Conservation (phyloP, 345 rosid genomes). For the Bruguiera gymnorhiza region DNA sequence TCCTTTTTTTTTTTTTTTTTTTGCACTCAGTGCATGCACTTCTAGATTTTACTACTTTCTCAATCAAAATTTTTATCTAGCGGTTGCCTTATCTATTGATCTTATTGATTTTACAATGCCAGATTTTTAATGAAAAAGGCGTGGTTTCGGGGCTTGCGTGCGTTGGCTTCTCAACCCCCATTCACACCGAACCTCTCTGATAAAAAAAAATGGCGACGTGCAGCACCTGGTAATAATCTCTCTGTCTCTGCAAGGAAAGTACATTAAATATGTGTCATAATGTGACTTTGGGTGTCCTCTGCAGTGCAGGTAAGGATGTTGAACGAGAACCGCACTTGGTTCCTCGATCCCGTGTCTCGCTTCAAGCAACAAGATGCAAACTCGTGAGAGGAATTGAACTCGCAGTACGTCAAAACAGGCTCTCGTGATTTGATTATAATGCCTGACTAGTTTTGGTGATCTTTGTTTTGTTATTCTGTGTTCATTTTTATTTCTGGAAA, state of each 20-base stretch:
- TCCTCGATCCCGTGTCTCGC: conserved; percentile 49
- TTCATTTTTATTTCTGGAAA: not conserved
- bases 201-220: conserved; percentile 3
- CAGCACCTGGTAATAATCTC: conserved; percentile 42
- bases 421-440: conserved; percentile 47
- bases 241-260: not conserved
- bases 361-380: conserved; percentile 58
- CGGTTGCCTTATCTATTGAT: too few species aligned
- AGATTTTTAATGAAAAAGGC: too few species aligned
- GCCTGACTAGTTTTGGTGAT: conserved; percentile 59
- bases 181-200: not conserved
- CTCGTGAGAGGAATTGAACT: conserved; percentile 73
- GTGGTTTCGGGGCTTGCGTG: too few species aligned
- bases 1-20: too few species aligned
- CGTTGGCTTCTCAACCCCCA: conserved; percentile 13
- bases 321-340: conserved; percentile 67
- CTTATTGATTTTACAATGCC: too few species aligned
- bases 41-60: too few species aligned
- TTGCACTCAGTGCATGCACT: too few species aligned
- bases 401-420: conserved; percentile 48
- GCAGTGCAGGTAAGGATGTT: conserved; percentile 55
- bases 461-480: not conserved
- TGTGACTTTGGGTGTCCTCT: too few species aligned
- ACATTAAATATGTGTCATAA: not conserved
- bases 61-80: too few species aligned